phyloP scores from a whole-genome alignment of 2,329 filamentous ascomycete species.

The Erysiphe pulchra region DNA sequence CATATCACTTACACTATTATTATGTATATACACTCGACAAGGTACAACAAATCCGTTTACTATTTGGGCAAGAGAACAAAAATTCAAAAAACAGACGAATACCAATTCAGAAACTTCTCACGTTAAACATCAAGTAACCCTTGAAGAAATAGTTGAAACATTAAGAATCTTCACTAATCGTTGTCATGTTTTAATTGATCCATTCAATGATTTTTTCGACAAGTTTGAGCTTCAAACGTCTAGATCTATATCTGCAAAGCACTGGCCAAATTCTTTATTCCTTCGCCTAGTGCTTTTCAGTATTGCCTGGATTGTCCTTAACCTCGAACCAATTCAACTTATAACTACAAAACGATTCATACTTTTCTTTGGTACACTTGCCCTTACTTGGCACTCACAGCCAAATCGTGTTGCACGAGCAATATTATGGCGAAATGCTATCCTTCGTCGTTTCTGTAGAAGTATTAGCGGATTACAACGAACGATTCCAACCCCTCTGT shows the following conservation, averaged over 20 bases:
- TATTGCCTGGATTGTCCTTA: slow-evolving; percentile 65
- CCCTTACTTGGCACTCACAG: slow-evolving; percentile 77
- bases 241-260: not conserved
- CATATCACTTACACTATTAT: slow-evolving; percentile 52
- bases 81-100: slow-evolving; percentile 24
- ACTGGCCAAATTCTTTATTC: slow-evolving; percentile 27
- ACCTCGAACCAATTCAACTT: slow-evolving; percentile 57
- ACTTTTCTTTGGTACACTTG: slow-evolving; percentile 62
- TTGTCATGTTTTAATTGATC: slow-evolving; percentile 79
- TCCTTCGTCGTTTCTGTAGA: slow-evolving; percentile 40
- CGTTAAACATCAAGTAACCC: slow-evolving; percentile 66
- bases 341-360: slow-evolving; percentile 69
- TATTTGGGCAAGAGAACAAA: slow-evolving; percentile 37
- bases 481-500: slow-evolving; percentile 4
- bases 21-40: slow-evolving; percentile 75
- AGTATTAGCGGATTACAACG: slow-evolving; percentile 58
- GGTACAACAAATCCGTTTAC: slow-evolving; percentile 81
- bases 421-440: slow-evolving; percentile 70
- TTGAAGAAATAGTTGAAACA: slow-evolving; percentile 93
- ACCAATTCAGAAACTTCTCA: slow-evolving; percentile 27
- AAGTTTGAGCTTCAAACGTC: slow-evolving; percentile 70
- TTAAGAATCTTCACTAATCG: slow-evolving; percentile 72
- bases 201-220: slow-evolving; percentile 68
- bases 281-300: slow-evolving; percentile 71
- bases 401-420: slow-evolving; percentile 64